Base-by-base conservation (phyloP, 192 early-diverging fungal species). In the Coemansia sp. region DNA sequence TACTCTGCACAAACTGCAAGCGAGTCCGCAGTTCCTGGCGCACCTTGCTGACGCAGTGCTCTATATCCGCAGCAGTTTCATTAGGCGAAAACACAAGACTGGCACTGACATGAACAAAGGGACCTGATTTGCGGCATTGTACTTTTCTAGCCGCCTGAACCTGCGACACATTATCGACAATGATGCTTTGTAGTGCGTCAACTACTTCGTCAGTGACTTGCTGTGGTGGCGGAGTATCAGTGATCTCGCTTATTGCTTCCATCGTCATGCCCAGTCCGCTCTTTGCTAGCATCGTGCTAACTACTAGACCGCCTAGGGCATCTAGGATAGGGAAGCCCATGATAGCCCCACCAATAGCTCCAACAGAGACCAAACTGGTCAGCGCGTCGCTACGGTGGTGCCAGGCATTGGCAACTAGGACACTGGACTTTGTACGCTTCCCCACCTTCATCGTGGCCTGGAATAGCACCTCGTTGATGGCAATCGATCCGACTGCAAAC, bases 371-470 rank as follows among this genome's bases (percentile, higher is more conserved):
- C 20, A 87, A 32, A 35, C 84, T 85, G 15, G 83, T 83, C 64
- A 76, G 64, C 4, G 86, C 85, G 62, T 93, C 90, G 35, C 81
- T 81, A 24, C 90, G 86, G 53, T 93, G 90, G 45, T 93, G 90
- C 86, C 86, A 92, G 42, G 90, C 90, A 65, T 92, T 92, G 14
- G 90, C 90, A 5, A 88, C 58, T 22, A 93, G 67, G 1, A 93
- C 88, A 35, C 84, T 74, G 18, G 82, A 85, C 25, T 84, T 77
- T 47, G 80, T 79, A 19, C 74, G 65, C 24, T 49, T 44, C 15
- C 80, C 90, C 6, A 90, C 83, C 42, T 77, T 74, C 64, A 86
- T 79, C 15, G 85, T 93, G 35, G 78, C 74, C 46, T 77, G 79
- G 63, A 81, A 93, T 59, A 93, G 55, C 51, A 72, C 79, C 71